A percentile compares a stretch with the other conserved stretches of the same genome.
Conservation (phyloP, 202 grass and related monocot genomes). For the Elaeis oleifera region DNA sequence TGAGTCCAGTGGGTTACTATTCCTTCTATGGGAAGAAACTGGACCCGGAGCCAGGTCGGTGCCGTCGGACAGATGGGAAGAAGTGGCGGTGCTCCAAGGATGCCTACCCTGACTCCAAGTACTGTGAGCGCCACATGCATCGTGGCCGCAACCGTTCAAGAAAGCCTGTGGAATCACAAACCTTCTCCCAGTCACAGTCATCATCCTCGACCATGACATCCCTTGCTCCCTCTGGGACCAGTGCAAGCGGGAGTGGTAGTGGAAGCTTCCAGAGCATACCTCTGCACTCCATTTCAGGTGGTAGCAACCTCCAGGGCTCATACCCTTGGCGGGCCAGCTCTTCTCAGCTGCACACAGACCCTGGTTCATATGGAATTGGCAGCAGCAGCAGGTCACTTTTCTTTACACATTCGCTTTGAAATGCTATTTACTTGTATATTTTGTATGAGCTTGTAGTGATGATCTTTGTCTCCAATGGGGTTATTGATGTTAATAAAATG, state of each 20-base stretch:
- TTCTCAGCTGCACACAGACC: slow-evolving; percentile 46
- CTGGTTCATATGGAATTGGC: slow-evolving; percentile 28
- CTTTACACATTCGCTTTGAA: neutral
- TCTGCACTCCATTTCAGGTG: slow-evolving; percentile 15
- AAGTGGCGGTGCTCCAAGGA: slow-evolving; percentile 26
- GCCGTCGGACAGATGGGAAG: slow-evolving; percentile 17
- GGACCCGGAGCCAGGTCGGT: slow-evolving; percentile 16
- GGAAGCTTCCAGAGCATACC: slow-evolving; percentile 31
- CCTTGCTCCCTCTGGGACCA: slow-evolving; percentile 17
- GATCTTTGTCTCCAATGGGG: too few relatives aligned
- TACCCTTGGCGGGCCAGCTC: slow-evolving; percentile 45
- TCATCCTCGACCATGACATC: slow-evolving; percentile 44
- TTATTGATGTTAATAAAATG: too few relatives aligned
- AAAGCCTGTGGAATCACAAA: slow-evolving; percentile 26
- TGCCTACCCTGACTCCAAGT: slow-evolving; percentile 19
- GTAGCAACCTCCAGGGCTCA: slow-evolving; percentile 38
- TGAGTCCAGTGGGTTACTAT: slow-evolving; percentile 7
- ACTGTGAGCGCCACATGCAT: slow-evolving; percentile 20
- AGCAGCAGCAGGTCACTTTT: slow-evolving; percentile 28
- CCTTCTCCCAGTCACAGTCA: slow-evolving; percentile 37
- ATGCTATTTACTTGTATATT: too few relatives aligned
- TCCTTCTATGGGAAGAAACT: slow-evolving; percentile 18
- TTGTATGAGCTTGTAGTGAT: too few relatives aligned
- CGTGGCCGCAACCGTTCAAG: slow-evolving; percentile 25
- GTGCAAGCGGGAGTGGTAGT: slow-evolving; percentile 2